Evolutionary conservation across 495 filamentous ascomycete species (phyloP), one percentile per base, ranked within the genome.

Genomic region (Jackrogersella multiformis): DNA sequence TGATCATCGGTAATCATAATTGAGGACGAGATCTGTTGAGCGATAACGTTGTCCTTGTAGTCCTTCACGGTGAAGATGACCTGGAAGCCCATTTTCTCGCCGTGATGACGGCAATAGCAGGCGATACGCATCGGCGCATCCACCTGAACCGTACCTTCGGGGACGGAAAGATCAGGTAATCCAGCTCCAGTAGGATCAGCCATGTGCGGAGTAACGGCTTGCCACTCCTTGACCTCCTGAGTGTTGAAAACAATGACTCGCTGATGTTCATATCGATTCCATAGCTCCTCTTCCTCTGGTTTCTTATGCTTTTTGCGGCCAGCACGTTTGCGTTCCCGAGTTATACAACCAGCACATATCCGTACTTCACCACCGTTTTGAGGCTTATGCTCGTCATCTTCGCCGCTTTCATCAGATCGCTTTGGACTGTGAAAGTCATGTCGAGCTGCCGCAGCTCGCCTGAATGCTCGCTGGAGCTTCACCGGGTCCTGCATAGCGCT

Each of bases 1-100:
- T 98, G 94, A 73, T 98, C 94, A 76, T 98, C 94, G 0, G 94
- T 97, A 69, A 98, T 97, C 84, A 97, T 90, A 56, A 97, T 95
- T 0, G 92, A 89, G 32, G 87, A 85, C 4, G 92, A 93, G 23
- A 97, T 89, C n/a, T 86, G 85, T 71, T 98, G 94, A 16, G 93
- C 90, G 49, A 97, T 76, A 18, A 96, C 77, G 39, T 87, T 87
- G 71, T 86, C 88, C 54, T 84, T 70, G 64, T 89, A 84, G 79
- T 96, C 91, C 71, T 93, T 96, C 53, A 98, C 79, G 2, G 94
- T 97, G 73, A 97, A 95, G 28, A 98, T 96, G 66, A 98, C 92
- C 71, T 92, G 90, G 69, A 96, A 98, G 2, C 94, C 94, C 56
- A 88, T 78, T 73, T 97, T 97, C 77, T 98, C 94, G 35, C 87